A percentile compares a stretch with the other conserved stretches of the same genome.
Evolutionary conservation across 73 alveolate species (phyloP).

Genomic region (Paramecium biaurelia): DNA sequence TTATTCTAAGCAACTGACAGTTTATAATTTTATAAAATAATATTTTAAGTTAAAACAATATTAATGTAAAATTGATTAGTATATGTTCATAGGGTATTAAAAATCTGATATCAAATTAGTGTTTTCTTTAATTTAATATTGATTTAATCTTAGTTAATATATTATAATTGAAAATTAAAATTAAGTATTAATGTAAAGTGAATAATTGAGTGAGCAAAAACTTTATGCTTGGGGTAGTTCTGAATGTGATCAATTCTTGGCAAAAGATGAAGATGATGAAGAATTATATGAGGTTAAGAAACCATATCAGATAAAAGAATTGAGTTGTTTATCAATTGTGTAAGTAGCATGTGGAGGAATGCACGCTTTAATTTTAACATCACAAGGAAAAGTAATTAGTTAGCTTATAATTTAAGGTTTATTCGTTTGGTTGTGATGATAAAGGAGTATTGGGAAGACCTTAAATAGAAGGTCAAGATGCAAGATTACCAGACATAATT

Average conservation of each 20-base stretch:
- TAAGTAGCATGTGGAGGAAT: slow-evolving; percentile 77
- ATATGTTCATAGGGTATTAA: too few species aligned
- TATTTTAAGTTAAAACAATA: not conserved
- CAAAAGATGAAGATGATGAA: slow-evolving; percentile 65
- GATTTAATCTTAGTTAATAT: not conserved
- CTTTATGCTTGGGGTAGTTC: slow-evolving; percentile 74
- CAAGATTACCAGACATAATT: slow-evolving; percentile 53
- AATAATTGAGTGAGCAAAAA: slow-evolving; percentile 29
- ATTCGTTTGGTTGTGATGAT: slow-evolving; percentile 83
- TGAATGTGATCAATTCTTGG: slow-evolving; percentile 73
- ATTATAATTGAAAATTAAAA: not conserved
- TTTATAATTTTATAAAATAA: too few species aligned
- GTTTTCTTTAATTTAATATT: not conserved
- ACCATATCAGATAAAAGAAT: not conserved
- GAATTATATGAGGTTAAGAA: slow-evolving; percentile 57
- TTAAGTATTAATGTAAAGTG: slow-evolving; percentile 26
- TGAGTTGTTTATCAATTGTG: not conserved
- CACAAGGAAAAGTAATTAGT: slow-evolving; percentile 50
- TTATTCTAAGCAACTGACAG: not conserved
- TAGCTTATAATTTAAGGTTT: not conserved
- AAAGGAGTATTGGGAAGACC: slow-evolving; percentile 81
- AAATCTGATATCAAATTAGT: too few species aligned
- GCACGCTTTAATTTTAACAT: slow-evolving; percentile 71
- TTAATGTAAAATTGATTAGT: not conserved
- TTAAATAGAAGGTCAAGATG: not conserved